A percentile compares a stretch with the other conserved stretches of the same genome.
phyloP scores from a whole-genome alignment of 495 filamentous ascomycete genomes.

The Penicillium taxi region DNA sequence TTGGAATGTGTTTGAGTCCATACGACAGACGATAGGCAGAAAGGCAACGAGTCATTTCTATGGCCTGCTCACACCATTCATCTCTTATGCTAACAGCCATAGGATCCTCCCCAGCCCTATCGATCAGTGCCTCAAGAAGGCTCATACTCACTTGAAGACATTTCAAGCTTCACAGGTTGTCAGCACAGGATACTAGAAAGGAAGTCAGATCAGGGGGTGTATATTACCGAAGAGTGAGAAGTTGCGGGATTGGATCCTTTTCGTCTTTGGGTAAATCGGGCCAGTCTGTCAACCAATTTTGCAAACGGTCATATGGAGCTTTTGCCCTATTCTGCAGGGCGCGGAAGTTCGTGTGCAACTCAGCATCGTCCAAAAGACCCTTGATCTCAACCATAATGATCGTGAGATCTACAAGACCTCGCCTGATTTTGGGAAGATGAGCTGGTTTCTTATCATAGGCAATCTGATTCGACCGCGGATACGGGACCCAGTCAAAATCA shows the following conservation, averaged over 20 bases:
- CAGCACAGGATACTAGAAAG: slow-evolving; percentile 2
- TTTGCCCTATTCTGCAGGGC: slow-evolving; percentile 18
- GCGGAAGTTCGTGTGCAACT: slow-evolving; percentile 7
- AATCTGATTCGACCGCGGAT: slow-evolving; percentile 32
- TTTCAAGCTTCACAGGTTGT: slow-evolving; percentile 20
- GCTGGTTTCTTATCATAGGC: slow-evolving; percentile 23
- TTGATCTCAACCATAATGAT: slow-evolving; percentile 22
- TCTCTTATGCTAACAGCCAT: too few relatives aligned
- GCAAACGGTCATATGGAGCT: slow-evolving; percentile 17
- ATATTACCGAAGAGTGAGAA: slow-evolving; percentile 34
- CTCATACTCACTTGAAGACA: slow-evolving; percentile 21
- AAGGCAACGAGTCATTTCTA: slow-evolving; percentile 28
- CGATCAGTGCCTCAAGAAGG: slow-evolving; percentile 19
- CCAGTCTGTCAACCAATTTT: slow-evolving; percentile 20
- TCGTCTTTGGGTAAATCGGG: slow-evolving; percentile 16
- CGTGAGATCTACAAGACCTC: slow-evolving; percentile 17
- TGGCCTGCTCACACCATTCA: slow-evolving; percentile 16
- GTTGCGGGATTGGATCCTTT: slow-evolving; percentile 25
- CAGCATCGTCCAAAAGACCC: slow-evolving; percentile 21
- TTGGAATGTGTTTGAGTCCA: slow-evolving; percentile 29
- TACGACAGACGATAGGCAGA: slow-evolving; percentile 25
- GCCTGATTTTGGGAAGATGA: slow-evolving; percentile 24
- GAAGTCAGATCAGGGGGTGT: not conserved
- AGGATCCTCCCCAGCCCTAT: slow-evolving; percentile 8
- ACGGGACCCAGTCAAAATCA: slow-evolving; percentile 29